Conservation (phyloP, 345 rosid genomes). For the Melaleuca alternifolia region DNA sequence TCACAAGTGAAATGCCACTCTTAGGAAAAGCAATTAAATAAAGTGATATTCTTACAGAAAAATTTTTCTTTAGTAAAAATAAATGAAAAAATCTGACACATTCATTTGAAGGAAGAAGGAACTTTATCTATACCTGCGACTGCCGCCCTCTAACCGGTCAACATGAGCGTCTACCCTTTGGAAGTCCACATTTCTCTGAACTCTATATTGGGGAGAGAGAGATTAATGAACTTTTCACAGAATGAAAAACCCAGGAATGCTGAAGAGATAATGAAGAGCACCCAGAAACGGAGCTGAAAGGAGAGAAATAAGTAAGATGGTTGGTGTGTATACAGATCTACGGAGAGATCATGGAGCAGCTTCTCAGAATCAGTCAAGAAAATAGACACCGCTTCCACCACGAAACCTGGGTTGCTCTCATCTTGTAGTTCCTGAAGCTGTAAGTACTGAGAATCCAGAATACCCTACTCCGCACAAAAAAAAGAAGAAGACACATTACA, state of each 20-base stretch:
- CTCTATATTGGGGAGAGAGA: constrained; percentile 20
- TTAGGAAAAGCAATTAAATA: not conserved
- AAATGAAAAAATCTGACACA: not conserved
- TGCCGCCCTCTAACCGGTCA: constrained; percentile 94
- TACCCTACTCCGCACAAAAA: constrained; percentile 27
- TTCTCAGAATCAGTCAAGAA: constrained; percentile 90
- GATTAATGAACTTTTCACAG: not conserved
- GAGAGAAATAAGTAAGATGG: not conserved
- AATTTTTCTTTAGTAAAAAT: not conserved
- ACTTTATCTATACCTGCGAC: constrained; percentile 51
- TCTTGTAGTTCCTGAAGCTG: constrained; percentile 90
- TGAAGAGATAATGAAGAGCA: not conserved
- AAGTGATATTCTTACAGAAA: not conserved
- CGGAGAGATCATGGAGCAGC: constrained; percentile 73
- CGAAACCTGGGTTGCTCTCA: constrained; percentile 91
- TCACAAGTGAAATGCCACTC: not conserved
- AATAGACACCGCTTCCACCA: constrained; percentile 76
- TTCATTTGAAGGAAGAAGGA: not conserved
- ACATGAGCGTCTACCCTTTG: constrained; percentile 78
- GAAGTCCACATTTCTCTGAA: constrained; percentile 69
- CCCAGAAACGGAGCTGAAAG: not conserved
- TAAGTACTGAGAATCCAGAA: constrained; percentile 72
- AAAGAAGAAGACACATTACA: not conserved
- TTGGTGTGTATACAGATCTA: constrained; percentile 32
- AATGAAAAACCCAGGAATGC: not conserved